A percentile compares a stretch with the other conserved stretches of the same genome.
Conservation (phyloP, 1,284 basidiomycete species). For the Ustilago xerochloae region DNA sequence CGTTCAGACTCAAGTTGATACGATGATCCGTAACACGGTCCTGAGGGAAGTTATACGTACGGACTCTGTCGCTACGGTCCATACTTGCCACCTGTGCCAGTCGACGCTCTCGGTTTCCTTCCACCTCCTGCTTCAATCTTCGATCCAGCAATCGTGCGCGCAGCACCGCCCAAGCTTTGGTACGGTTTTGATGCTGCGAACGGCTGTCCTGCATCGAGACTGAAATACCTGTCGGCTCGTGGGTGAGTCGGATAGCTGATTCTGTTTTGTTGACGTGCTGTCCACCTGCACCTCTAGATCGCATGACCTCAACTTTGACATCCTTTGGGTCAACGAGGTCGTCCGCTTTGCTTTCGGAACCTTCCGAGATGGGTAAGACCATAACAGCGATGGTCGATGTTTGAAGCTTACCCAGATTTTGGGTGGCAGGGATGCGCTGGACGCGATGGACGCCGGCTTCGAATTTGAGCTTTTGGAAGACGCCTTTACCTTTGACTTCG, state of each 20-base stretch:
- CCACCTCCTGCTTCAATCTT: constrained; percentile 57
- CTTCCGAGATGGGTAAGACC: constrained; percentile 64
- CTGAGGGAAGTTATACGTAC: constrained; percentile 67
- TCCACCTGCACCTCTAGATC: constrained; percentile 93
- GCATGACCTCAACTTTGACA: constrained; percentile 90
- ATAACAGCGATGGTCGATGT: constrained; percentile 87
- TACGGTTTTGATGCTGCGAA: constrained; percentile 81
- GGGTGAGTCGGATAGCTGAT: constrained; percentile 94
- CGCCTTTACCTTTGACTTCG: constrained; percentile 80
- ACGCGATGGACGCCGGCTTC: constrained; percentile 97
- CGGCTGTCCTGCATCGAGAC: constrained; percentile 99
- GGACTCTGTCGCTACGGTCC: constrained; percentile 63
- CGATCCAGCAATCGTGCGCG: constrained; percentile 62
- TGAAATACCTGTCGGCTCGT: constrained; percentile 89
- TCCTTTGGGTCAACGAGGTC: constrained; percentile 83
- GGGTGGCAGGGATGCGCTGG: constrained; percentile 90
- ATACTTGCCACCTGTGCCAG: constrained; percentile 63
- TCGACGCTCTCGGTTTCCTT: constrained; percentile 52
- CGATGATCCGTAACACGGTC: constrained; percentile 67
- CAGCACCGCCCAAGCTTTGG: constrained; percentile 64
- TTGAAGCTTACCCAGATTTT: constrained; percentile 85
- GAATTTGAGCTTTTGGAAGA: constrained; percentile 83
- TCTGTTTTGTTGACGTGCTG: constrained; percentile 99
- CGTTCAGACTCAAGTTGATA: constrained; percentile 58
- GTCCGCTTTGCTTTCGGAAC: constrained; percentile 67